Evolutionary conservation across 2,329 filamentous ascomycete genomes (phyloP).

Genomic region (Pestalotiopsis sp.): DNA sequence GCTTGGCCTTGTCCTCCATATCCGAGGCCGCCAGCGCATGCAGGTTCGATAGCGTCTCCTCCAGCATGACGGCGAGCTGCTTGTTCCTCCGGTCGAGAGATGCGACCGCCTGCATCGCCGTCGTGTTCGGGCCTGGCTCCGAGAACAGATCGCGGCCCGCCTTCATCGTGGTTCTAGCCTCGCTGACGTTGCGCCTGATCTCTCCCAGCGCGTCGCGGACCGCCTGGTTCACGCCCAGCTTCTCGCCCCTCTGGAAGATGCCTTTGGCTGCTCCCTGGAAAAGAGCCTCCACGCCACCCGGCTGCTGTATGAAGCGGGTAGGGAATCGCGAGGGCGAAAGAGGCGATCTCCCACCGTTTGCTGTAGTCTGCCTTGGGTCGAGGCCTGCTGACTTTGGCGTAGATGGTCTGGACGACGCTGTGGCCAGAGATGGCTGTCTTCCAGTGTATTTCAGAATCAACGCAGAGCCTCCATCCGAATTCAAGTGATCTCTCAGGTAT

Average conservation of each 20-base stretch:
- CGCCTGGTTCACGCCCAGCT: slow-evolving; percentile 78
- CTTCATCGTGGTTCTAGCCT: slow-evolving; percentile 48
- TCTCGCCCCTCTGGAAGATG: slow-evolving; percentile 73
- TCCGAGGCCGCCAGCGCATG: slow-evolving; percentile 59
- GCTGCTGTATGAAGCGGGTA: slow-evolving; percentile 53
- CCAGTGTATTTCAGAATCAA: slow-evolving; percentile 75
- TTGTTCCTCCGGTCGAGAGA: slow-evolving; percentile 68
- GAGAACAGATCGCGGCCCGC: slow-evolving; percentile 38
- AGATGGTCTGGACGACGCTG: slow-evolving; percentile 28
- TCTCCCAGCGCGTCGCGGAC: slow-evolving; percentile 82
- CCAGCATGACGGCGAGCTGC: slow-evolving; percentile 69
- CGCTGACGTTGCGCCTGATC: slow-evolving; percentile 75
- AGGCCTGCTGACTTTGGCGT: slow-evolving; percentile 40
- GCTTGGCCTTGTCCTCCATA: slow-evolving; percentile 51
- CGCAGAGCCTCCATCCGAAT: slow-evolving; percentile 61
- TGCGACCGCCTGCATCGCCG: slow-evolving; percentile 41
- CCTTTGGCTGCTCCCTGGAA: slow-evolving; percentile 78
- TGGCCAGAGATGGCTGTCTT: slow-evolving; percentile 43
- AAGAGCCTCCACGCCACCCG: slow-evolving; percentile 67
- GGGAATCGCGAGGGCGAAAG: slow-evolving; percentile 53
- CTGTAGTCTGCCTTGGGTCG: slow-evolving; percentile 42
- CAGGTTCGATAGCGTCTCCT: slow-evolving; percentile 66
- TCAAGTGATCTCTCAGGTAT: slow-evolving; percentile 69
- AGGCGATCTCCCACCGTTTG: slow-evolving; percentile 45
- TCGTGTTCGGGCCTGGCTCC: slow-evolving; percentile 31